Percentiles rank a stretch among this genome's conserved stretches.
phyloP scores from a whole-genome alignment of 1,139 yeast species.

The Kurtzmaniella natalensis region DNA sequence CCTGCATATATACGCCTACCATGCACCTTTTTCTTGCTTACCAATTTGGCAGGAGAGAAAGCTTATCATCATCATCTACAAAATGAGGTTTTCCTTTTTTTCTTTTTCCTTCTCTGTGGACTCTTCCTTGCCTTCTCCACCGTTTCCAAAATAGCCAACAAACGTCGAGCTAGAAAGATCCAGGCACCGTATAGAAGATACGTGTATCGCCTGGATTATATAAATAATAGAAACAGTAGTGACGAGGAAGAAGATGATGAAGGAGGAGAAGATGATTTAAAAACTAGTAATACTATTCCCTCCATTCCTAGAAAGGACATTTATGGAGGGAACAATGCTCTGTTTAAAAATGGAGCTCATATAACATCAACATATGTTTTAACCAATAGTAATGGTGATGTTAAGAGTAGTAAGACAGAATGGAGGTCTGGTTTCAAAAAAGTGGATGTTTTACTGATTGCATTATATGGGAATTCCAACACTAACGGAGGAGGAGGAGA shows the following conservation, averaged over 20 bases:
- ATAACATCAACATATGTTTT: conserved; percentile 36
- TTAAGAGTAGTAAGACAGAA: conserved; percentile 29
- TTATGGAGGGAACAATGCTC: conserved; percentile 4
- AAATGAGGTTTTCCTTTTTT: too few species aligned
- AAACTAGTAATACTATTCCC: not conserved
- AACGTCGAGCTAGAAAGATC: conserved; percentile 76
- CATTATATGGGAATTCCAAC: conserved; percentile 18
- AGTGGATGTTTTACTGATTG: conserved; percentile 39
- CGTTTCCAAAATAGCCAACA: conserved; percentile 61
- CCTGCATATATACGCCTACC: too few species aligned
- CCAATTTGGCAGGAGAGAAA: too few species aligned
- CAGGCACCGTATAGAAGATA: conserved; percentile 75
- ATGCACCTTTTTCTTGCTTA: too few species aligned
- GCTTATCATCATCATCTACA: too few species aligned
- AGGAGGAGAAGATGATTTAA: conserved; percentile 15
- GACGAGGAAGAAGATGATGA: conserved; percentile 33
- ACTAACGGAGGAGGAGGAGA: too few species aligned
- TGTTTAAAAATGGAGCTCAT: conserved; percentile 21
- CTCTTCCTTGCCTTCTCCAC: too few species aligned
- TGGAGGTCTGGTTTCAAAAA: conserved; percentile 44
- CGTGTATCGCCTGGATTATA: conserved; percentile 57
- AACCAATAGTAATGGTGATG: conserved; percentile 18
- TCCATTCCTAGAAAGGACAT: not conserved
- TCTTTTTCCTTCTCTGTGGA: too few species aligned
- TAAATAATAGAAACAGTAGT: conserved; percentile 23